These are phyloP conservation scores for cucumber (Cucumis sativus) DNA, from an alignment of 306 rosid genomes.

Conservation along the genomic window DNA sequence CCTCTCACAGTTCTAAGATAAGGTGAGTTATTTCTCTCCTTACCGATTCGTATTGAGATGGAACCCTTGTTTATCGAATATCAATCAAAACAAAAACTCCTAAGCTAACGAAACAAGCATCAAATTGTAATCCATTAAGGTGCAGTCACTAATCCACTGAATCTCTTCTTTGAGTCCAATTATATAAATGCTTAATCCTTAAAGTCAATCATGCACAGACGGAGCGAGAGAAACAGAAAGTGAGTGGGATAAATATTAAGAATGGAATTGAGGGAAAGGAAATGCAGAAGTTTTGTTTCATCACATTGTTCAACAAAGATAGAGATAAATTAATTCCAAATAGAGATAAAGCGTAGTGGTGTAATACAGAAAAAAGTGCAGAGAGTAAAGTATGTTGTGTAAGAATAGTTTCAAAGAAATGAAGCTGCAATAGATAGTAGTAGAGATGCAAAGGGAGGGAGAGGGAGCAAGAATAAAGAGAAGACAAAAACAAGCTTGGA, in stretches of 20 bases:
- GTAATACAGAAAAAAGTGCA: not conserved
- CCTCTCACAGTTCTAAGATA: too few species aligned
- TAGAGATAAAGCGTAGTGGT: not conserved
- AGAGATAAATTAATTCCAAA: not conserved
- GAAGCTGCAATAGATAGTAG: not conserved
- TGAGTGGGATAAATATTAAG: not conserved
- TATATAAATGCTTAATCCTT: not conserved
- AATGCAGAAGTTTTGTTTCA: not conserved
- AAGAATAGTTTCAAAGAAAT: not conserved
- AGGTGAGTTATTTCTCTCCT: too few species aligned
- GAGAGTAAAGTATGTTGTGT: not conserved
- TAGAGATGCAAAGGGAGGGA: not conserved
- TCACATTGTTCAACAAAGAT: not conserved
- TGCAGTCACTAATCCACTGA: not conserved
- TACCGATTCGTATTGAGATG: too few species aligned
- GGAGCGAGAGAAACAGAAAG: not conserved
- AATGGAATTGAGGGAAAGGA: not conserved
- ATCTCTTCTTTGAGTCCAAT: not conserved
- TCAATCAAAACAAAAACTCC: too few species aligned
- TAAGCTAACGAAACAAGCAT: too few species aligned
- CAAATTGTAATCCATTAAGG: not conserved
- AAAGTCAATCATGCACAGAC: not conserved
- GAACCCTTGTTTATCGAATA: too few species aligned
- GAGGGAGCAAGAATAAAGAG: not conserved
- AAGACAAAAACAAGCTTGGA: not conserved